Evolutionary conservation across 768 basidiomycete species (phyloP), one percentile per base, ranked within the genome.

Genomic region (Leccinellum rugosiceps): DNA sequence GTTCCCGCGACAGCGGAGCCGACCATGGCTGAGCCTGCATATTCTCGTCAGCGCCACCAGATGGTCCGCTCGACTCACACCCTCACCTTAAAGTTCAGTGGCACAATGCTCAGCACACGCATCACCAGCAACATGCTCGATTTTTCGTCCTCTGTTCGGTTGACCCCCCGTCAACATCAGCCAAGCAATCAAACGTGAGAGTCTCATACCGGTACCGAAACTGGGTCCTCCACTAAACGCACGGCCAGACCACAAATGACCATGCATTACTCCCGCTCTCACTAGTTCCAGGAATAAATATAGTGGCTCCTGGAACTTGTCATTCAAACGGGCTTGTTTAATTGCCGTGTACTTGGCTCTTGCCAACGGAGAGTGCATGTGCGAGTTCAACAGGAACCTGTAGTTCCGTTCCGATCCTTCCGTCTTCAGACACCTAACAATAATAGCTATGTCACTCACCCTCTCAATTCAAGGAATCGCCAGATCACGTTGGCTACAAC

Each of bases 401-500:
- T 58, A 53, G 53, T 55, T 19, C 45, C 59, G 59, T 43, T 34
- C 53, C 49, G 31, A 63, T 54, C 45, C 62, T 56, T 15, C 60
- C 60, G 32, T 23, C 55, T 17, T 35, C 34, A 31, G 17, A 34
- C 10, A 49, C 34, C 51, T 55, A 48, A 61, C 48, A 15, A 43
- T 6, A 43, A 43, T 19, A 19, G 6, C 41, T 48, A 19, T 7
- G 25, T 38, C 56, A 61, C 57, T 70, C 74, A 96, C 95, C 94
- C 94, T 74, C 97, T 80, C 57, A 98, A 77, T 72, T 98, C 96
- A 55, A 99, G 82, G 83, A 98, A 98, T 53, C 96, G 85, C 95
- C 95, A 98, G 55, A 99, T 91, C 26, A 96, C 94, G 69, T 99
- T 99, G 8, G 95, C 95, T 4, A 99, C 97, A 0, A 97, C 80